Base-by-base conservation (phyloP, 2,329 filamentous ascomycete species). In the Ceratocystis albifundus region DNA sequence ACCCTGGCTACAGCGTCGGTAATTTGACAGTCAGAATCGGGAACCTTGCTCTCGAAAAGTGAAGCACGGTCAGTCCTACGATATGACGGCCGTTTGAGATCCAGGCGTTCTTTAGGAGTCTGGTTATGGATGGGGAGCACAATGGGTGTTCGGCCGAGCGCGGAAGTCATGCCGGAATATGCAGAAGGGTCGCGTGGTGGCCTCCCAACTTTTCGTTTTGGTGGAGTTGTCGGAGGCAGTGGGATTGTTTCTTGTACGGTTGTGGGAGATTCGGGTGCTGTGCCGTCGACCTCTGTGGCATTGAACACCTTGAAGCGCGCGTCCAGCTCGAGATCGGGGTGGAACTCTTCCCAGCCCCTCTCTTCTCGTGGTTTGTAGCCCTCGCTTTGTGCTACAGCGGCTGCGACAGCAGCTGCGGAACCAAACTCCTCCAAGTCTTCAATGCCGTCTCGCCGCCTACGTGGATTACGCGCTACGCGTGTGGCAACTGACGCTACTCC, bases 311-410 rank as follows among this genome's bases (percentile, higher is more conserved):
- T 84, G 70, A 96, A 88, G 3, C 83, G 84, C 12, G 82, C 82
- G 66, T 96, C 90, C 62, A 96, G 91, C 77, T 97, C 92, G 64
- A 99, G 83, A 72, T 96, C 90, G 0, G 90, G 91, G 75, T 99
- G 94, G 70, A 97, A 97, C 74, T 99, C 94, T 73, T 96, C 92
- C 91, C 93, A 99, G 64, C 90, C 90, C 69, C 93, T 86, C 78
- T 99, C 94, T 77, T 99, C 94, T 72, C 94, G 84, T 41, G 94
- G 94, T 75, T 99, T 99, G 77, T 97, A 97, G 63, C 93, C 92
- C 78, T 97, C 94, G 72, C 86, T 92, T 73, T 96, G 91, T 71
- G 90, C 89, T 68, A 94, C 88, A 3, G 89, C 88, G 4, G 90
- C 91, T 63, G 92, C 90, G 28, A 92, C 89, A 32, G 91, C 91